phyloP scores from a whole-genome alignment of 768 basidiomycete species.

The Omphalotus guepiniiformis region DNA sequence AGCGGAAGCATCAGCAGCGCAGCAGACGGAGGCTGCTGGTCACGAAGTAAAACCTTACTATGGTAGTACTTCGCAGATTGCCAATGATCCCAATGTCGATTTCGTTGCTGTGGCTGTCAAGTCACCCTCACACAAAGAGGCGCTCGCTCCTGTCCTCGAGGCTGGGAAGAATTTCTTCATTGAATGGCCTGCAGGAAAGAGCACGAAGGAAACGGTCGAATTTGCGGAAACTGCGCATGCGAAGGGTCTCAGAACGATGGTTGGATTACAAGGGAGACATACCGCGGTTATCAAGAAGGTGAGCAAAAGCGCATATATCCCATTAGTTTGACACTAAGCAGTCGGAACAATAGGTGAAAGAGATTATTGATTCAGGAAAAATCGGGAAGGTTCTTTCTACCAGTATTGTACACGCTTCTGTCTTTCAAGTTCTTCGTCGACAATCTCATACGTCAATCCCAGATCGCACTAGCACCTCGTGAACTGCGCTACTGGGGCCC shows the following conservation, averaged over 20 bases:
- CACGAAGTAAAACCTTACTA: slow-evolving; percentile 27
- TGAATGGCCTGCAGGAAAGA: slow-evolving; percentile 36
- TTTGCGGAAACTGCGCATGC: slow-evolving; percentile 27
- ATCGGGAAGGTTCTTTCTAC: slow-evolving; percentile 28
- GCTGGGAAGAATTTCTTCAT: slow-evolving; percentile 35
- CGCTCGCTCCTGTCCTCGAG: slow-evolving; percentile 28
- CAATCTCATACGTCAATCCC: too few relatives aligned
- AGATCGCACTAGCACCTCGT: slow-evolving; percentile 10
- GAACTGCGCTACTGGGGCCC: slow-evolving; percentile 14
- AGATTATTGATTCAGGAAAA: slow-evolving; percentile 23
- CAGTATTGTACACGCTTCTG: slow-evolving; percentile 16
- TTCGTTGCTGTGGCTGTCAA: slow-evolving; percentile 32
- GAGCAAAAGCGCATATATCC: not conserved
- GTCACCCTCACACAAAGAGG: slow-evolving; percentile 24
- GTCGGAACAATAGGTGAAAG: slow-evolving; percentile 21
- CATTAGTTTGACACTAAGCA: not conserved
- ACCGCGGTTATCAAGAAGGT: slow-evolving; percentile 27
- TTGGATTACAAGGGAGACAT: slow-evolving; percentile 33
- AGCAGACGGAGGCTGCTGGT: slow-evolving; percentile 19
- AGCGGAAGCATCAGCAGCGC: slow-evolving; percentile 25
- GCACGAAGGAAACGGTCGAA: slow-evolving; percentile 27
- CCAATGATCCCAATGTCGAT: slow-evolving; percentile 32
- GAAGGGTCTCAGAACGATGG: slow-evolving; percentile 26
- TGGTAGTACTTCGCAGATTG: slow-evolving; percentile 25
- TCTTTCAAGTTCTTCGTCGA: not conserved